phyloP scores from a whole-genome alignment of 495 filamentous ascomycete genomes.

The Pseudotulostoma volvatum region DNA sequence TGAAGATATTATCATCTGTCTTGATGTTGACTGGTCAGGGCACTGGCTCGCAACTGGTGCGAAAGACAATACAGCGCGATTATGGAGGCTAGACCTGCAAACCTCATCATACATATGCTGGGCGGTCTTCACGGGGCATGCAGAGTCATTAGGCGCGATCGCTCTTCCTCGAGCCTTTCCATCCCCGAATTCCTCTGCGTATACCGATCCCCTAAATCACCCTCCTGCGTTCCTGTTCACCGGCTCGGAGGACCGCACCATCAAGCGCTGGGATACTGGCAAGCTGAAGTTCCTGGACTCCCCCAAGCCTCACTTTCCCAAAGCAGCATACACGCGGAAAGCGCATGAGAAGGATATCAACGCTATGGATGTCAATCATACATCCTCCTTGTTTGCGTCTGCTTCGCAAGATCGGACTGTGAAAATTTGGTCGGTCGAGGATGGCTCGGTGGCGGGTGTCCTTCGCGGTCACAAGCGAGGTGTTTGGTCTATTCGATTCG shows the following conservation, averaged over 20 bases:
- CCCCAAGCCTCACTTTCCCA: slow-evolving; percentile 24
- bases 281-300: slow-evolving; percentile 24
- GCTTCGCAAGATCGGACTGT: slow-evolving; percentile 92
- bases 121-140: slow-evolving; percentile 72
- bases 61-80: slow-evolving; percentile 85
- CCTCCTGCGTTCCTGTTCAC: slow-evolving; percentile 75
- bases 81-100: slow-evolving; percentile 77
- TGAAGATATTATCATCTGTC: slow-evolving; percentile 84
- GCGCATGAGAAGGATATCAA: slow-evolving; percentile 99
- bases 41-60: slow-evolving; percentile 91
- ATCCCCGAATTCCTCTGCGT: slow-evolving; percentile 43
- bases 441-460: slow-evolving; percentile 75
- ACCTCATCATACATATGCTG: slow-evolving; percentile 61
- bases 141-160: slow-evolving; percentile 88
- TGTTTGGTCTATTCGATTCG: slow-evolving; percentile 87
- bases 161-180: slow-evolving; percentile 57
- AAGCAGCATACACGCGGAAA: slow-evolving; percentile 66
- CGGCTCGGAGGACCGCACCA: slow-evolving; percentile 83
- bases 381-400: slow-evolving; percentile 64
- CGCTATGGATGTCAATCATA: slow-evolving; percentile 62
- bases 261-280: slow-evolving; percentile 76
- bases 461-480: slow-evolving; percentile 84
- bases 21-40: slow-evolving; percentile 91
- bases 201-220: slow-evolving; percentile 50
- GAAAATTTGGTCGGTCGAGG: slow-evolving; percentile 85